A percentile compares a stretch with the other conserved stretches of the same genome.
Evolutionary conservation across 495 filamentous ascomycete species (phyloP).

Genomic region (Rhypophila decipiens): DNA sequence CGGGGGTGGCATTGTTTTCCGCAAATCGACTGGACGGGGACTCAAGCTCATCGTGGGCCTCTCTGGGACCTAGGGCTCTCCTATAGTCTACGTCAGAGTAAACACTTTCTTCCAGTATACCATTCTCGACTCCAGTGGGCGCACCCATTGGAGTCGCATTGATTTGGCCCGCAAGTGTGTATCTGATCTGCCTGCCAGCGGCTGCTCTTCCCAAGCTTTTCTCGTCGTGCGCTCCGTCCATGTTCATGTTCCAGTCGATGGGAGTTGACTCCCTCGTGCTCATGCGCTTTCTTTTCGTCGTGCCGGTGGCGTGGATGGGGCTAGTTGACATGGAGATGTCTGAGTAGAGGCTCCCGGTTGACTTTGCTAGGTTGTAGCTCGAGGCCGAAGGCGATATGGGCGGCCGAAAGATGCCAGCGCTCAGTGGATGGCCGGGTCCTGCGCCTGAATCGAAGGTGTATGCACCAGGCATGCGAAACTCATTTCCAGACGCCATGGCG

Average conservation of each 20-base stretch:
- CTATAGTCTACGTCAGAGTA: constrained; percentile 52
- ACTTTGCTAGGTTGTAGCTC: constrained; percentile 50
- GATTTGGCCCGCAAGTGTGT: constrained; percentile 55
- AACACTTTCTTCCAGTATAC: constrained; percentile 41
- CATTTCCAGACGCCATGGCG: constrained; percentile 36
- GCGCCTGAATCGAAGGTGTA: constrained; percentile 41
- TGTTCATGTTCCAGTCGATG: constrained; percentile 26
- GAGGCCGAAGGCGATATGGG: constrained; percentile 59
- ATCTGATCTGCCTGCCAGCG: constrained; percentile 21
- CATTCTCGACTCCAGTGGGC: constrained; percentile 40
- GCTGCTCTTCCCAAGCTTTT: constrained; percentile 16
- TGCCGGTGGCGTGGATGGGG: constrained; percentile 7
- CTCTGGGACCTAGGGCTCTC: constrained; percentile 36
- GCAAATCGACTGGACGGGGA: constrained; percentile 11
- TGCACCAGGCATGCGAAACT: constrained; percentile 43
- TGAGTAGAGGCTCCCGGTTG: constrained; percentile 46
- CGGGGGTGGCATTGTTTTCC: background rate
- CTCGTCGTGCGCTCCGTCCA: constrained; percentile 17
- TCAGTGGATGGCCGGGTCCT: constrained; percentile 32
- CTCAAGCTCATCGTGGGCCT: constrained; percentile 20
- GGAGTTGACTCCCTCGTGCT: constrained; percentile 28
- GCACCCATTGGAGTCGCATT: constrained; percentile 50
- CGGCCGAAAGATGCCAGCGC: constrained; percentile 61
- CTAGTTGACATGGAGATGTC: constrained; percentile 29
- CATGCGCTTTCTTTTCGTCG: constrained; percentile 35